Percentiles rank a stretch among this genome's conserved stretches.
These are phyloP conservation scores for Platanthera zijinensis DNA, from an alignment of 106 monocot species.

Conservation along the genomic window DNA sequence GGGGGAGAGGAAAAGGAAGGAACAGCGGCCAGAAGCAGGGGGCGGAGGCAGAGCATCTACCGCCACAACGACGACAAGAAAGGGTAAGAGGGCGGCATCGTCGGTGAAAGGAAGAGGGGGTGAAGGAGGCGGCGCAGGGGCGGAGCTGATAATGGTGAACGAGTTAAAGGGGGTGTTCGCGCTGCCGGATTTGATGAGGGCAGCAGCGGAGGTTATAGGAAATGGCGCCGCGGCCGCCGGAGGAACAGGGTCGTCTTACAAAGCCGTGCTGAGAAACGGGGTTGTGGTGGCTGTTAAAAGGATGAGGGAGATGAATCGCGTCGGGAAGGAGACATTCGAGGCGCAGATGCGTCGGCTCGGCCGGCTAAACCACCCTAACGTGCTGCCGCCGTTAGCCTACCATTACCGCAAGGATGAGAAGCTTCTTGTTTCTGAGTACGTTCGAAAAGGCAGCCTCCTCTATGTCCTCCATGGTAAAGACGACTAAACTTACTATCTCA, in stretches of 20 bases:
- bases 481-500: background rate
- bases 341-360: constrained; percentile 59
- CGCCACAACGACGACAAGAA: background rate
- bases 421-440: constrained; percentile 55
- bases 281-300: constrained; percentile 62
- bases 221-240: constrained; percentile 15
- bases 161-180: constrained; percentile 51
- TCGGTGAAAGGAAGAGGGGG: constrained; percentile 1
- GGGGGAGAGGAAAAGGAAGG: background rate
- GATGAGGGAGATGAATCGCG: constrained; percentile 57
- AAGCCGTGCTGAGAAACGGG: constrained; percentile 31
- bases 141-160: constrained; percentile 45
- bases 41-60: background rate
- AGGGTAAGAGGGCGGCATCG: background rate
- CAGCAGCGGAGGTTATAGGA: constrained; percentile 81
- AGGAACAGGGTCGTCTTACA: constrained; percentile 67
- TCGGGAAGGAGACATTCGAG: constrained; percentile 47
- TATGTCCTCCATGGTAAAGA: constrained; percentile 62
- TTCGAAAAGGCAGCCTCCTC: constrained; percentile 69
- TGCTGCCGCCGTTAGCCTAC: constrained; percentile 66
- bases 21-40: background rate
- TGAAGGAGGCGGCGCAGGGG: constrained; percentile 3
- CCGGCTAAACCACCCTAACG: constrained; percentile 51
- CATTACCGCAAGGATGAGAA: constrained; percentile 72
- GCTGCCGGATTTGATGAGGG: constrained; percentile 74